phyloP scores from a whole-genome alignment of 2,329 filamentous ascomycete genomes.

The Ophiostoma tasmaniense region DNA sequence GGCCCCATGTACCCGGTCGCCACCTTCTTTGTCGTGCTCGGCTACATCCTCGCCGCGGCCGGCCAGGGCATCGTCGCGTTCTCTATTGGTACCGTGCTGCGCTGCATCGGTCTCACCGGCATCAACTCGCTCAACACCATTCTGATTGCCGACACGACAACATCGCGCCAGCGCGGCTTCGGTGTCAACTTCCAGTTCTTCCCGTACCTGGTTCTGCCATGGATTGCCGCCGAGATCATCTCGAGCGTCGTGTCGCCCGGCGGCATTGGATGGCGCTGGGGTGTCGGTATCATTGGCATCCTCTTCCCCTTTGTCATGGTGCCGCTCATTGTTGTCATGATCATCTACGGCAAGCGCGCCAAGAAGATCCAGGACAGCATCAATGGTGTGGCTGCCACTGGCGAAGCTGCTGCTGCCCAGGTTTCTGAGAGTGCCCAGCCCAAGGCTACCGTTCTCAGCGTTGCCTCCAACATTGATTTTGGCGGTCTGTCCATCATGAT shows the following conservation, averaged over 20 bases:
- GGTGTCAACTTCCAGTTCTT: constrained; percentile 41
- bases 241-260: constrained; percentile 23
- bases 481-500: constrained; percentile 39
- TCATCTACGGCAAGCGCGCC: constrained; percentile 41
- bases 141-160: constrained; percentile 53
- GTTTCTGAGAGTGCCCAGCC: neutral
- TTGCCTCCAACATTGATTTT: constrained; percentile 32
- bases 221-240: constrained; percentile 45
- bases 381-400: neutral
- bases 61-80: constrained; percentile 45
- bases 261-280: constrained; percentile 45
- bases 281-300: constrained; percentile 48
- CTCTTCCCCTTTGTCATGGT: constrained; percentile 44
- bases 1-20: constrained; percentile 51
- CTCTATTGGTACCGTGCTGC: constrained; percentile 48
- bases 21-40: constrained; percentile 46
- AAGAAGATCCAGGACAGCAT: constrained; percentile 33
- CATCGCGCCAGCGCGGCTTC: constrained; percentile 42
- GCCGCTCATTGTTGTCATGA: constrained; percentile 40
- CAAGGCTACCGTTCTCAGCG: constrained; percentile 24
- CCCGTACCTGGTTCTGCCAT: constrained; percentile 48
- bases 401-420: neutral
- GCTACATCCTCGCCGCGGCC: constrained; percentile 50
- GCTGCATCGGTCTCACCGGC: constrained; percentile 49
- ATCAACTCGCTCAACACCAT: constrained; percentile 54